Evolutionary conservation across 345 rosid genomes (phyloP).

Genomic region (Euphorbia lathyris): DNA sequence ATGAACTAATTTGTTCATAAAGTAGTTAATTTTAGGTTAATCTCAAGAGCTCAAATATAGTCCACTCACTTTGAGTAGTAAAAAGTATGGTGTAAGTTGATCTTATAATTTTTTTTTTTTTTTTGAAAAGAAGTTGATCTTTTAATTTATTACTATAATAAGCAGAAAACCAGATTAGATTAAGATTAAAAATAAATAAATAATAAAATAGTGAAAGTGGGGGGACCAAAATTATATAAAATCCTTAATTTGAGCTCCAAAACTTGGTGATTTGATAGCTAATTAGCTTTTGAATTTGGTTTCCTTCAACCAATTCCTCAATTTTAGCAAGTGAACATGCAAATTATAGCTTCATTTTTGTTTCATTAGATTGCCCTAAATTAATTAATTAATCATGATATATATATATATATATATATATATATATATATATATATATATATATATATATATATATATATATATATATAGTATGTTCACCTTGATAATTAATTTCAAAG

Average conservation of each 20-base stretch:
- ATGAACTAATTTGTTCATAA: too few relatives aligned
- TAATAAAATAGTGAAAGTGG: not conserved
- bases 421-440: too few relatives aligned
- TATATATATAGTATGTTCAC: not conserved
- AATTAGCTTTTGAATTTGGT: not conserved
- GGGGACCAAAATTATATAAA: not conserved
- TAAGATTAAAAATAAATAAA: not conserved
- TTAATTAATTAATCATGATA: not conserved
- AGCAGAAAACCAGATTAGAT: not conserved
- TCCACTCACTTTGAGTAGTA: constrained; percentile 2
- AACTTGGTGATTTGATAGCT: not conserved
- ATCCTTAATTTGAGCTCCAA: not conserved
- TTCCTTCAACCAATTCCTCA: not conserved
- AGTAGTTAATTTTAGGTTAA: not conserved
- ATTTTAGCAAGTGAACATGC: not conserved
- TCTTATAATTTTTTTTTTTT: too few relatives aligned
- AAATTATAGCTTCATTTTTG: not conserved
- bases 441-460: too few relatives aligned
- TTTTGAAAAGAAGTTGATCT: too few relatives aligned
- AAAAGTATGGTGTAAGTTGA: too few relatives aligned
- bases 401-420: too few relatives aligned
- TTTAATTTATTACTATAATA: too few relatives aligned
- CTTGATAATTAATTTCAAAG: not conserved
- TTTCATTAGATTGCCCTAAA: not conserved
- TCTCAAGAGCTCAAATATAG: constrained; percentile 10